Evolutionary conservation across 306 rosid genomes (phyloP), one percentile per base, ranked within the genome.

Genomic region (Hippophae rhamnoides): DNA sequence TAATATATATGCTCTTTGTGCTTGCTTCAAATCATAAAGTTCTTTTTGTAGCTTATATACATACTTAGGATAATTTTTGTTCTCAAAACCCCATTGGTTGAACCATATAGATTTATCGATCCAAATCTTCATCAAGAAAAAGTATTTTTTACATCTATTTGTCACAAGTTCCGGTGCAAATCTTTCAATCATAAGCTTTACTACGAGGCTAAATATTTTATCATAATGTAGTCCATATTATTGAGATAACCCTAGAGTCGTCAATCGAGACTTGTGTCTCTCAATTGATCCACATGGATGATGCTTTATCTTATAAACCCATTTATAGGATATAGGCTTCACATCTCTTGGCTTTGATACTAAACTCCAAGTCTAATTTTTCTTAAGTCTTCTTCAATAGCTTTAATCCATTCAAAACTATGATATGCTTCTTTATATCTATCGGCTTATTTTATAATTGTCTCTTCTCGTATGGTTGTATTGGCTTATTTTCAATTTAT

Each of bases 141-240:
- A n/a, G 23, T n/a, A 47, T 47, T 47, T n/a, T 47, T 47, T 47
- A 47, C 12, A n/a, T 18, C 57, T 38, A 11, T 43, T 38, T 8
- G 7, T 25, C 9, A 60, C 0, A 60, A 9, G 13, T 25, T 60
- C 49, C 31, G 13, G 10, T 10, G 49, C 41, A 2, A 23, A 51
- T 4, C 27, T 18, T 47, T 47, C 13, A 27, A 7, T 49, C 1
- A 56, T 61, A 5, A 61, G 13, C 8, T 61, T 61, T 31, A 10
- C 56, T 3, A 49, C 46, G 7, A 11, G 43, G 52, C 67, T 63
- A n/a, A 51, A 51, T 23, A 23, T 61, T n/a, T 61, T 45, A 61
- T 61, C 27, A 47, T 47, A 61, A 54, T 61, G 54, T 8, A 46
- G 2, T 6, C 53, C 43, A 13, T 47, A 61, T 5, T 61, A 9